Conservation (phyloP, 2,329 filamentous ascomycete genomes). For the Ophiosphaerella herpotricha region DNA sequence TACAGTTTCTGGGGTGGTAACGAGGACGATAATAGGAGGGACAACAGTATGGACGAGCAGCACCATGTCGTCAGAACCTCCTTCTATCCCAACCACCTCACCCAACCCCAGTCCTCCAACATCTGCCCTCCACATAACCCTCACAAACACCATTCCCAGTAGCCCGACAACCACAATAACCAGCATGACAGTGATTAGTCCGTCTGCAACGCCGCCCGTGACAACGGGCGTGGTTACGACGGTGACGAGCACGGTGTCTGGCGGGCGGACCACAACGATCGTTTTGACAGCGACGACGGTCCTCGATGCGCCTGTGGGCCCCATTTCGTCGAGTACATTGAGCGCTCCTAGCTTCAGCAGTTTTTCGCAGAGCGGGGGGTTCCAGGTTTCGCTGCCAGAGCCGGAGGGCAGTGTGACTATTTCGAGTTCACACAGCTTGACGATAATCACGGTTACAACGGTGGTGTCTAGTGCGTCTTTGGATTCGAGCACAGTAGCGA, state of each 20-base stretch:
- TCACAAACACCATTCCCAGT: not conserved
- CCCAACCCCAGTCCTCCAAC: not conserved
- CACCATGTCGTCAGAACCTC: too few species aligned
- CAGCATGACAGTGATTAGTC: not conserved
- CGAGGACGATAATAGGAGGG: too few species aligned
- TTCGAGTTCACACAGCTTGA: too few species aligned
- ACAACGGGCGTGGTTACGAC: conserved; percentile 3
- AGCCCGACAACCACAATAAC: not conserved
- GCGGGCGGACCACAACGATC: not conserved
- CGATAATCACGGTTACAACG: not conserved
- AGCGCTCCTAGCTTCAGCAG: not conserved
- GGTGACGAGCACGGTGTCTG: conserved; percentile 1
- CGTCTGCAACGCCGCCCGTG: not conserved
- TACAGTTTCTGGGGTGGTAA: too few species aligned
- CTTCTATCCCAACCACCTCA: too few species aligned
- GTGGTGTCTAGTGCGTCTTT: not conserved
- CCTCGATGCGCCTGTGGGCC: not conserved
- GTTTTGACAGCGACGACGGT: not conserved
- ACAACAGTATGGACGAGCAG: too few species aligned
- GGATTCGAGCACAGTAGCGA: too few species aligned
- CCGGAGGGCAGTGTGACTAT: too few species aligned
- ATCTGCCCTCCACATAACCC: not conserved
- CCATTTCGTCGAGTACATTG: not conserved
- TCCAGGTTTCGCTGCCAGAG: not conserved
- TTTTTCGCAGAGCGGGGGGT: not conserved